These are phyloP conservation scores for Collybia nuda DNA, from an alignment of 768 basidiomycete species.

Conservation along the genomic window DNA sequence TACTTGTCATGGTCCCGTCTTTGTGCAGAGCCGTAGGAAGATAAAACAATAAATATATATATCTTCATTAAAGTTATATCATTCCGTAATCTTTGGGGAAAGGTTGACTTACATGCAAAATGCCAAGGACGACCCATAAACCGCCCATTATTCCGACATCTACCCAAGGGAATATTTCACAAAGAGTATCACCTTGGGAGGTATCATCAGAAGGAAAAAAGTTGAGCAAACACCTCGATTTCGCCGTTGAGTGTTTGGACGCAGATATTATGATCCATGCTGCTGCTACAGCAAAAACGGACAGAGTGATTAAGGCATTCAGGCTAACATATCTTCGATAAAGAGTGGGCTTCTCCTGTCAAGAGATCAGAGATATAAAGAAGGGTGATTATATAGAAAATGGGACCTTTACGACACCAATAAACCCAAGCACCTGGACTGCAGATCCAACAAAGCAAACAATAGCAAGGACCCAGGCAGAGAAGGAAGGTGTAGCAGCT, in stretches of 20 bases:
- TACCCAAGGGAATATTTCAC: slow-evolving; percentile 90
- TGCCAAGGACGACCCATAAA: slow-evolving; percentile 79
- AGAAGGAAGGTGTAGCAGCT: slow-evolving; percentile 77
- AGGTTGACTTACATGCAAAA: slow-evolving; percentile 61
- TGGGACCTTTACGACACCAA: slow-evolving; percentile 77
- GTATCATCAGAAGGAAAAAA: slow-evolving; percentile 50
- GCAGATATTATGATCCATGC: slow-evolving; percentile 85
- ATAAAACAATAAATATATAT: slow-evolving; percentile 42
- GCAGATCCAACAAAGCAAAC: slow-evolving; percentile 76
- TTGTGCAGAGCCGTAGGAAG: slow-evolving; percentile 71
- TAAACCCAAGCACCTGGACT: slow-evolving; percentile 80
- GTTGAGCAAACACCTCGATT: slow-evolving; percentile 57
- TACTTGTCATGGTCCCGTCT: slow-evolving; percentile 81
- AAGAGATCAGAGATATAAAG: slow-evolving; percentile 5
- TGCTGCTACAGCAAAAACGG: slow-evolving; percentile 74
- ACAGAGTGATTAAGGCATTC: slow-evolving; percentile 52
- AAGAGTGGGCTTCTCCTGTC: slow-evolving; percentile 63
- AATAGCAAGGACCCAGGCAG: slow-evolving; percentile 70
- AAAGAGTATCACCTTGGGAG: slow-evolving; percentile 69
- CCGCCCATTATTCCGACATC: slow-evolving; percentile 90
- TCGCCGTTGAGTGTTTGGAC: slow-evolving; percentile 69
- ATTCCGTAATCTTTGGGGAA: slow-evolving; percentile 1
- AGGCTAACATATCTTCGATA: slow-evolving; percentile 71
- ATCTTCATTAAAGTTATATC: slow-evolving; percentile 33
- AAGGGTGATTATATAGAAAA: neutral